A percentile compares a stretch with the other conserved stretches of the same genome.
phyloP scores from a whole-genome alignment of 1,284 basidiomycete genomes.

The Chiua sp. region DNA sequence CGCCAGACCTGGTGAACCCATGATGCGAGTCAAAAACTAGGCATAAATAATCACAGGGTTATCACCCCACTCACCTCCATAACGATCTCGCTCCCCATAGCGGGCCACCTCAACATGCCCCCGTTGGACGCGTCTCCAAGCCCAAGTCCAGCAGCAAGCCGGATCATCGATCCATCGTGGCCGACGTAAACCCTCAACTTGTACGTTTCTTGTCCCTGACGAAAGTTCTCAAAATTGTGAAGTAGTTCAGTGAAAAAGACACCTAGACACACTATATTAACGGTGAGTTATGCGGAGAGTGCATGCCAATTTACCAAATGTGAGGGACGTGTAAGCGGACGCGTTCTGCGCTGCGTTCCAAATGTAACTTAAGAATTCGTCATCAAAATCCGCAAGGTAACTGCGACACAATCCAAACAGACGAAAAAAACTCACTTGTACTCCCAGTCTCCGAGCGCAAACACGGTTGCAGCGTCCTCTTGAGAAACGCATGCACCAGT shows the following conservation, averaged over 20 bases:
- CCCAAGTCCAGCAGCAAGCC: constrained; percentile 52
- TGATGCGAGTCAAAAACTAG: neutral
- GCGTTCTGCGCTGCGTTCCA: constrained; percentile 52
- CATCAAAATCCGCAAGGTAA: neutral
- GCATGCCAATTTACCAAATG: constrained; percentile 43
- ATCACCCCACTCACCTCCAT: constrained; percentile 47
- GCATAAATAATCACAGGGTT: neutral
- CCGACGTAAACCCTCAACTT: constrained; percentile 53
- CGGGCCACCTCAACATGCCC: constrained; percentile 51
- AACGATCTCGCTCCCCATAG: constrained; percentile 55
- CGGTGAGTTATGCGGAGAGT: neutral
- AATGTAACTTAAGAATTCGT: constrained; percentile 47
- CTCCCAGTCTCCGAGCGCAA: constrained; percentile 50
- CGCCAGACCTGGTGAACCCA: constrained; percentile 48
- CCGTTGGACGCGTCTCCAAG: constrained; percentile 39
- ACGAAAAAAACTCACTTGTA: constrained; percentile 49
- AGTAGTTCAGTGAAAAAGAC: constrained; percentile 45
- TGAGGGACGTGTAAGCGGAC: constrained; percentile 50
- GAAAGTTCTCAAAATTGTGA: constrained; percentile 36
- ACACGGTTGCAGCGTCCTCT: constrained; percentile 49
- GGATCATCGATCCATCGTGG: constrained; percentile 57
- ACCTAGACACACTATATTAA: constrained; percentile 28
- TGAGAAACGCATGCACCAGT: constrained; percentile 49
- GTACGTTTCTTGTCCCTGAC: constrained; percentile 38
- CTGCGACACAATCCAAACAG: neutral